A percentile compares a stretch with the other conserved stretches of the same genome.
phyloP scores from a whole-genome alignment of 495 filamentous ascomycete species.

The Penicillium lagena region DNA sequence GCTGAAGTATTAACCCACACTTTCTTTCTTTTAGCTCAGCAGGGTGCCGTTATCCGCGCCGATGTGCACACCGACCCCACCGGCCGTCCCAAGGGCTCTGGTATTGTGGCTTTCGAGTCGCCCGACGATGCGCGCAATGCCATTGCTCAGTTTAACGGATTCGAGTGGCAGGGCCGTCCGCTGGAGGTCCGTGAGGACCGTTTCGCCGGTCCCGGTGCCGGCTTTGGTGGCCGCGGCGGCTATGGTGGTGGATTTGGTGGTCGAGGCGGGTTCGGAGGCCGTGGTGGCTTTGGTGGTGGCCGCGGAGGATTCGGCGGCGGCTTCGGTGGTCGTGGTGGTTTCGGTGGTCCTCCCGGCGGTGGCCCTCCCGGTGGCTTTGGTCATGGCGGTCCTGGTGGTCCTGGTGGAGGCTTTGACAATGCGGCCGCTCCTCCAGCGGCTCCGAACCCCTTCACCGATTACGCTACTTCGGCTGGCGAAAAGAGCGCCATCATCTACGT shows the following conservation, averaged over 20 bases:
- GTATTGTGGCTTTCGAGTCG: conserved; percentile 93
- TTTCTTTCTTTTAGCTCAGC: conserved; percentile 49
- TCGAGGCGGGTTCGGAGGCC: conserved; percentile 65
- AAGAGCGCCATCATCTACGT: conserved; percentile 83
- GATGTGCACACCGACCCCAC: conserved; percentile 91
- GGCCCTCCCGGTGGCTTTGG: conserved; percentile 42
- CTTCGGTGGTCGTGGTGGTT: conserved; percentile 45
- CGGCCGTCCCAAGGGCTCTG: conserved; percentile 89
- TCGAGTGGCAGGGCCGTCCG: conserved; percentile 93
- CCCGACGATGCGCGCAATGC: conserved; percentile 92
- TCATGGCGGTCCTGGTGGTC: conserved; percentile 39
- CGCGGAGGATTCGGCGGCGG: conserved; percentile 43
- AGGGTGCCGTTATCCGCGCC: conserved; percentile 85
- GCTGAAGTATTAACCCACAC: conserved; percentile 26
- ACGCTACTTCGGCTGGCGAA: conserved; percentile 81
- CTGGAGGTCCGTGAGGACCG: conserved; percentile 96
- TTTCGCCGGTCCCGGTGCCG: conserved; percentile 64
- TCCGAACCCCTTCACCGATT: conserved; percentile 96
- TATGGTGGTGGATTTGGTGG: conserved; percentile 45
- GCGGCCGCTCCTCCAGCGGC: conserved; percentile 40
- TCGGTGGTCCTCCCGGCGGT: conserved; percentile 43
- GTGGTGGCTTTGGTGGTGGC: conserved; percentile 42
- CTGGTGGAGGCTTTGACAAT: conserved; percentile 41
- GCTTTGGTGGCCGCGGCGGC: conserved; percentile 40
- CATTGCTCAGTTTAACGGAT: conserved; percentile 95